Conservation (phyloP, 371 early-diverging fungal genomes). For the Cokeromyces recurvatus region DNA sequence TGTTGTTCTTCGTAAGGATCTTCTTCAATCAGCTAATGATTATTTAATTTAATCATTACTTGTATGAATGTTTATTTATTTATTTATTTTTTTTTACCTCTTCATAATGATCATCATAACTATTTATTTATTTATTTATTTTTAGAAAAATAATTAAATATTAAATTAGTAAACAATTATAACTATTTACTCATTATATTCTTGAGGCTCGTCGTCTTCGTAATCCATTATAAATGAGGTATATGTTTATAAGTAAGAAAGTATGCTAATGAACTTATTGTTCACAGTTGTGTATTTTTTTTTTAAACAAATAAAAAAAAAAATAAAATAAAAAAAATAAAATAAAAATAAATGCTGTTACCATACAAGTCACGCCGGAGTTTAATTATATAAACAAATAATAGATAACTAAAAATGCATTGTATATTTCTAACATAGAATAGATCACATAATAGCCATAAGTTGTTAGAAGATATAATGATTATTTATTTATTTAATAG, state of each 20-base stretch:
- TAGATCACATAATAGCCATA: too few species aligned
- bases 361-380: background rate
- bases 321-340: conserved; percentile 8
- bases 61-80: too few species aligned
- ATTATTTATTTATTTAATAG: too few species aligned
- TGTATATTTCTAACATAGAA: too few species aligned
- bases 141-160: too few species aligned
- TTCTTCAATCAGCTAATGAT: conserved; percentile 2
- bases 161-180: too few species aligned
- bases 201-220: conserved; percentile 27
- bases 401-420: too few species aligned
- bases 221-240: too few species aligned
- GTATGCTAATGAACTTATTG: background rate
- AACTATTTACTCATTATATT: conserved; percentile 23
- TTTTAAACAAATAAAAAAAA: background rate
- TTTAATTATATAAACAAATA: too few species aligned
- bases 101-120: conserved; percentile 19
- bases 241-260: background rate
- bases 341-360: conserved; percentile 3
- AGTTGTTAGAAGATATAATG: too few species aligned
- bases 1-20: conserved; percentile 1
- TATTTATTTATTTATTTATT: too few species aligned
- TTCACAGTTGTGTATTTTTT: background rate
- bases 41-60: background rate
- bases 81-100: too few species aligned